Evolutionary conservation across 805 yeast species (phyloP).

Genomic region (Candida silvatica): DNA sequence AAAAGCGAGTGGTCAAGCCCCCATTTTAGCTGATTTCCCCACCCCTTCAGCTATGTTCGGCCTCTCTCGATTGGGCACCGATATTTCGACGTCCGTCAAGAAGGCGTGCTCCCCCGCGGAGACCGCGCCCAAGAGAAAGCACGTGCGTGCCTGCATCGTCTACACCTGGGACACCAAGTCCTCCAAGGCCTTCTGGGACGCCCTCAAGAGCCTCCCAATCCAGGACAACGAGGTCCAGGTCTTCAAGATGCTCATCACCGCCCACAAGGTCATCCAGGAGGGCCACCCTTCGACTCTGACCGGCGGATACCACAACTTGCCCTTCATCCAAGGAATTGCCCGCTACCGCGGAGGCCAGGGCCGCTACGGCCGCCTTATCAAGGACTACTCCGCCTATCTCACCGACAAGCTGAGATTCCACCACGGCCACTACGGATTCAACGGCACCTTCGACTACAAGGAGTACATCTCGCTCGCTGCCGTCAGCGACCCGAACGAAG

Average conservation of each 20-base stretch:
- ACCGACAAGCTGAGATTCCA: conserved; percentile 76
- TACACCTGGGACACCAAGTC: conserved; percentile 94
- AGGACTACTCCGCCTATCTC: conserved; percentile 65
- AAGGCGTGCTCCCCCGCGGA: conserved; percentile 86
- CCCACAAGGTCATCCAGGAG: conserved; percentile 93
- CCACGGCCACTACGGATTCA: conserved; percentile 77
- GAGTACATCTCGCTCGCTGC: conserved; percentile 84
- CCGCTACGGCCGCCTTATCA: conserved; percentile 62
- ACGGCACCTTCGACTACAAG: conserved; percentile 93
- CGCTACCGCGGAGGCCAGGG: conserved; percentile 37
- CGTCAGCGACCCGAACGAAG: conserved; percentile 92
- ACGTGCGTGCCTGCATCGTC: conserved; percentile 90
- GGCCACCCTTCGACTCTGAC: conserved; percentile 84
- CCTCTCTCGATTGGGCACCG: conserved; percentile 25
- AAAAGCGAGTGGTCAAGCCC: no score
- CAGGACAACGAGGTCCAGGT: conserved; percentile 76
- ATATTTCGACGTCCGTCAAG: conserved; percentile 43
- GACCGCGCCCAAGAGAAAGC: conserved; percentile 91
- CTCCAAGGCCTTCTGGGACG: conserved; percentile 78
- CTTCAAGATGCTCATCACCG: conserved; percentile 76
- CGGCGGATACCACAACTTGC: conserved; percentile 72
- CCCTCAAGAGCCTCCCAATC: conserved; percentile 69
- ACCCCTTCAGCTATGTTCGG: conserved; percentile 12
- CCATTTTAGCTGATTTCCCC: no score
- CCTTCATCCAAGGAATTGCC: conserved; percentile 69